These are phyloP conservation scores for Phytophthora macrochlamydospora DNA, from an alignment of 352 stramenopile genomes.

Conservation along the genomic window DNA sequence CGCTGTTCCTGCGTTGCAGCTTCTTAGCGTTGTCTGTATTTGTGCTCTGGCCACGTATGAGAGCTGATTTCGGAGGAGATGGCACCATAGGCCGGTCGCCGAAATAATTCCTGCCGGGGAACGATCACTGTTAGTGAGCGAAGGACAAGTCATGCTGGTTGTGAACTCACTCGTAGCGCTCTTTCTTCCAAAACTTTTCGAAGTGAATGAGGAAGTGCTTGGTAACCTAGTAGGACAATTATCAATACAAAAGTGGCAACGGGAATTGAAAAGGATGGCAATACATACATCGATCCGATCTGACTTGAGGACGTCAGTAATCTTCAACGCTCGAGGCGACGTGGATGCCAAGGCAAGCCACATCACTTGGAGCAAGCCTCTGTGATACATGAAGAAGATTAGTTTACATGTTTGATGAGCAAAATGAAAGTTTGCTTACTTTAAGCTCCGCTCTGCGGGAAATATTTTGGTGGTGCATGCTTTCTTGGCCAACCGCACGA, in stretches of 20 bases:
- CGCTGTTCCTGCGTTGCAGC: slow-evolving; percentile 51
- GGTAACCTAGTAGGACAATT: slow-evolving; percentile 38
- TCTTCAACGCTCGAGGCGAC: slow-evolving; percentile 61
- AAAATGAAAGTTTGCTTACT: slow-evolving; percentile 30
- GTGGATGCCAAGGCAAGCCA: slow-evolving; percentile 69
- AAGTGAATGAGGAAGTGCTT: slow-evolving; percentile 75
- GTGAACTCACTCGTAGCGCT: slow-evolving; percentile 61
- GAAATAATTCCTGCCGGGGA: slow-evolving; percentile 57
- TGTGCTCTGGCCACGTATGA: slow-evolving; percentile 51
- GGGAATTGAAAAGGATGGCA: background rate
- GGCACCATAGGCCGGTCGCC: slow-evolving; percentile 35
- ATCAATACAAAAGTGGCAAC: background rate
- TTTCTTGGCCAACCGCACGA: slow-evolving; percentile 66
- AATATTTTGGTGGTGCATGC: slow-evolving; percentile 39
- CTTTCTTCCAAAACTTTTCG: slow-evolving; percentile 83
- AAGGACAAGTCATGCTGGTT: background rate
- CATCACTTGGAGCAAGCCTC: slow-evolving; percentile 83
- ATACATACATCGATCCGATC: slow-evolving; percentile 52
- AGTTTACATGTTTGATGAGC: background rate
- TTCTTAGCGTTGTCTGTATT: slow-evolving; percentile 35
- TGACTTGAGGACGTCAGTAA: slow-evolving; percentile 76
- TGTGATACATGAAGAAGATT: slow-evolving; percentile 5
- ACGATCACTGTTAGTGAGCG: slow-evolving; percentile 1
- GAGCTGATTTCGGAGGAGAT: slow-evolving; percentile 13
- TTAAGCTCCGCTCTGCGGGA: slow-evolving; percentile 57